These are phyloP conservation scores for Poterioochromonas sp. DNA, from an alignment of 352 stramenopile species.

Conservation along the genomic window DNA sequence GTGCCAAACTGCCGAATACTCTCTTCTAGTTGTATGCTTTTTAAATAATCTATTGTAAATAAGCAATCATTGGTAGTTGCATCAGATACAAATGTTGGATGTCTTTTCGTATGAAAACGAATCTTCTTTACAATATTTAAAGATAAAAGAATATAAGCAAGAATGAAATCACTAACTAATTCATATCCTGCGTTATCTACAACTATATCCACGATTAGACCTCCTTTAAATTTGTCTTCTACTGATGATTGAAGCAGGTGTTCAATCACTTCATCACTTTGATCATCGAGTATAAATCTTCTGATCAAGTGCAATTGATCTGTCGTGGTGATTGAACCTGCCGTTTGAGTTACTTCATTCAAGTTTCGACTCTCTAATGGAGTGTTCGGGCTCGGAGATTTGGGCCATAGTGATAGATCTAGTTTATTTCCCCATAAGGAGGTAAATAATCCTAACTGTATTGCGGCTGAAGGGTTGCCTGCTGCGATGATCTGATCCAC, in stretches of 20 bases:
- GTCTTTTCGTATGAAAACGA: background rate
- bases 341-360: background rate
- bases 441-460: background rate
- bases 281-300: background rate
- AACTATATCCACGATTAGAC: background rate
- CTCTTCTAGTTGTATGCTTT: background rate
- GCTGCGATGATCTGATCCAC: background rate
- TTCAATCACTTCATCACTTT: background rate
- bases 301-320: background rate
- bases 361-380: background rate
- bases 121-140: background rate
- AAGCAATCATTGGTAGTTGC: background rate
- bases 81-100: constrained; percentile 14
- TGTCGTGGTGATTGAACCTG: background rate
- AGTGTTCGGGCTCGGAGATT: background rate
- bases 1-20: background rate
- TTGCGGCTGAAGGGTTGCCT: background rate
- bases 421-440: constrained; percentile 3
- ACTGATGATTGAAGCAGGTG: too few relatives aligned
- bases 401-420: background rate
- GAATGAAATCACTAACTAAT: background rate
- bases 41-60: background rate
- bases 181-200: constrained; percentile 2
- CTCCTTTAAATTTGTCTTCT: too few relatives aligned
- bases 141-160: background rate